A percentile compares a stretch with the other conserved stretches of the same genome.
Conservation (phyloP, 768 basidiomycete species). For the Rhizopogon vesiculosus region DNA sequence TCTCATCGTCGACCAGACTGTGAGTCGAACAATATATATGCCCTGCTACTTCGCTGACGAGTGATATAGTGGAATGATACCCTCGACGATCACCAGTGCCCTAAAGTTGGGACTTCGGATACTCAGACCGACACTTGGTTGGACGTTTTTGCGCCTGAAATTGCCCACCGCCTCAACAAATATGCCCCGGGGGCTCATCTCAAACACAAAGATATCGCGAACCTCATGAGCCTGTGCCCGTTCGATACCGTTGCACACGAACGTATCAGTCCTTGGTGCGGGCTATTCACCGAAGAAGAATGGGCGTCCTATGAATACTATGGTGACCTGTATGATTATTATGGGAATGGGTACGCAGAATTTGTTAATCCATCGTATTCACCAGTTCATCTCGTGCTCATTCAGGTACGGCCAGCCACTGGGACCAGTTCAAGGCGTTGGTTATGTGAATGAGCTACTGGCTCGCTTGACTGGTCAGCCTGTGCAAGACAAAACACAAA, state of each 20-base stretch:
- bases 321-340: conserved; percentile 71
- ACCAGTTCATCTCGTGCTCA: background rate
- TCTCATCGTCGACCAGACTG: conserved; percentile 53
- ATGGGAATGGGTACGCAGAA: conserved; percentile 53
- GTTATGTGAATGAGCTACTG: conserved; percentile 82
- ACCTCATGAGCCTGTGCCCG: conserved; percentile 66
- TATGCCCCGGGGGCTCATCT: conserved; percentile 62
- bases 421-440: conserved; percentile 75
- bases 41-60: conserved; percentile 3
- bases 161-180: conserved; percentile 52
- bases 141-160: conserved; percentile 43
- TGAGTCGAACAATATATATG: conserved; percentile 20
- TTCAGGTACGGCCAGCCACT: conserved; percentile 60
- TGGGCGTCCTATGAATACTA: conserved; percentile 63
- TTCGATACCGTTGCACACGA: conserved; percentile 61
- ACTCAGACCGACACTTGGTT: conserved; percentile 46
- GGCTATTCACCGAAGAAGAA: conserved; percentile 53
- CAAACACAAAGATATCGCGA: conserved; percentile 44
- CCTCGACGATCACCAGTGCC: conserved; percentile 61
- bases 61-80: conserved; percentile 50
- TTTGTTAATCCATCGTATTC: background rate
- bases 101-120: conserved; percentile 40
- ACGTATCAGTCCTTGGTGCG: conserved; percentile 58
- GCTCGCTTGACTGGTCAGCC: conserved; percentile 63
- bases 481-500: conserved; percentile 67